Evolutionary conservation across 2,329 filamentous ascomycete genomes (phyloP), one percentile per base, ranked within the genome.

Genomic region (Diaporthe eres): DNA sequence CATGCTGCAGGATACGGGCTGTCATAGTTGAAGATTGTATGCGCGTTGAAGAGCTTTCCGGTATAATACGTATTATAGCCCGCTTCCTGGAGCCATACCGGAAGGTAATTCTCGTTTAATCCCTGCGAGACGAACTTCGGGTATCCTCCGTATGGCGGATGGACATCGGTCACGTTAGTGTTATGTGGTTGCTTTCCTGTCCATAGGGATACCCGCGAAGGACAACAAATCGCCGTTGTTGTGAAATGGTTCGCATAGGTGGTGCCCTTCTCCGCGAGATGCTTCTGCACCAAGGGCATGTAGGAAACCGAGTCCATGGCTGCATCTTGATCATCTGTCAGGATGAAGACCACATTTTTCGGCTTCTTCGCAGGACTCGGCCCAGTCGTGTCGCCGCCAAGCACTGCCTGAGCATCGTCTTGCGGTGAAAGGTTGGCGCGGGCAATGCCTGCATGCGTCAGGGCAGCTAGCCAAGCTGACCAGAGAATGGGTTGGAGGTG

Each of bases 121-220:
- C 88, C 87, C 55, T 87, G 86, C 17, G 82, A 82, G 58, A 90
- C 81, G 74, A 90, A 89, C 77, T 89, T 89, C 6, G 88, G 87
- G 76, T 87, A 90, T 8, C 84, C 84, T 87, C 87, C 89, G 76
- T 90, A 90, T 15, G 89, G 90, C 7, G 76, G 76, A 42, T 76
- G 57, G 2, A 77, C 76, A 51, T 76, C 76, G 8, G 76, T 77
- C 7, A 77, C 76, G 13, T 77, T 77, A 0, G 92, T 94, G 78
- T 94, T 94, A 78, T 94, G 93, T 0, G 92, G 91, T 9, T 90
- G 88, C 79, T 90, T 90, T 0, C 93, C 92, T 0, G 92, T 94
- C 88, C 88, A 91, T 1, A 94, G 82, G 19, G 88, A 90, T 2
- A 93, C 92, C 2, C 93, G 86, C 0, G 92, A 91, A 0, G 93